phyloP scores from a whole-genome alignment of 1,284 basidiomycete genomes.

The Singerocomus inundabilis region DNA sequence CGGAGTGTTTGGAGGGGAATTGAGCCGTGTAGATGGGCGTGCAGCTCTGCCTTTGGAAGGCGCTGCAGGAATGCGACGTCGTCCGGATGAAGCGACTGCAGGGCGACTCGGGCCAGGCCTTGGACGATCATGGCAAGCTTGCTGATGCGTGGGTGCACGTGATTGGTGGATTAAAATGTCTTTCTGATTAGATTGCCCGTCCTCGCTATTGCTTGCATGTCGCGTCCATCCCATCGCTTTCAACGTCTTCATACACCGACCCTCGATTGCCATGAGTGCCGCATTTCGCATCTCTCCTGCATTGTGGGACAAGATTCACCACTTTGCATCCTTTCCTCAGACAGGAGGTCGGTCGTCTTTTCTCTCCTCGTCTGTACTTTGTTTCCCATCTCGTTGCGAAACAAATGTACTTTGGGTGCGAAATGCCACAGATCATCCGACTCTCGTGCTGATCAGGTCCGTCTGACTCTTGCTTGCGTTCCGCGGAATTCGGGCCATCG shows the following conservation, averaged over 20 bases:
- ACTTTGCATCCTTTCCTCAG: constrained; percentile 93
- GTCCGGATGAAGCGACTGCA: constrained; percentile 47
- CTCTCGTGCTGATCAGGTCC: not conserved
- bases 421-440: not conserved
- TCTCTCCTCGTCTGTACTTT: constrained; percentile 37
- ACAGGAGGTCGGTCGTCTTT: constrained; percentile 76
- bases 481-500: not conserved
- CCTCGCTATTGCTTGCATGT: too few species aligned
- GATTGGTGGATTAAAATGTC: constrained; percentile 8
- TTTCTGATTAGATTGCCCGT: too few species aligned
- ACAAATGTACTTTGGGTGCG: not conserved
- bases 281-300: constrained; percentile 72
- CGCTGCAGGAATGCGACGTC: constrained; percentile 58
- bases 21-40: constrained; percentile 81
- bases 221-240: not conserved
- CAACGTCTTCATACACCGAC: not conserved
- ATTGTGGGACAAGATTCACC: constrained; percentile 92
- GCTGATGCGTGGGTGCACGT: constrained; percentile 14
- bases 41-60: constrained; percentile 77
- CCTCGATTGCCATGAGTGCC: constrained; percentile 22
- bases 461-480: not conserved
- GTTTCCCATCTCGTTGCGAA: not conserved
- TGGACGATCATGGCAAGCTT: constrained; percentile 14
- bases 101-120: constrained; percentile 41
- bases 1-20: constrained; percentile 69